A percentile compares a stretch with the other conserved stretches of the same genome.
phyloP scores from a whole-genome alignment of 2,329 filamentous ascomycete genomes.

The Colletotrichum echinochloae region DNA sequence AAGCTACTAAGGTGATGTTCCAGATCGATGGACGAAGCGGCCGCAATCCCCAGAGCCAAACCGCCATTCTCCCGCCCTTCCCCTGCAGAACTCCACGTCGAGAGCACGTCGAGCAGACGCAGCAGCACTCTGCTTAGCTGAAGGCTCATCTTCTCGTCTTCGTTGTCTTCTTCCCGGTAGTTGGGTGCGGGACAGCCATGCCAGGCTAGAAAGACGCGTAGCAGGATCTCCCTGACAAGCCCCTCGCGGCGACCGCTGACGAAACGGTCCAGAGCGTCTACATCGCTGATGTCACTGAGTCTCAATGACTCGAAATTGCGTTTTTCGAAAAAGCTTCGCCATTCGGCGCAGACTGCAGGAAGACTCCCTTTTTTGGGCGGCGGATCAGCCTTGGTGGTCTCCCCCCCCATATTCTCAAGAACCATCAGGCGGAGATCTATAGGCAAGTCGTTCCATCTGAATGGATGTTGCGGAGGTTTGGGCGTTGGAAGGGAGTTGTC shows the following conservation, averaged over 20 bases:
- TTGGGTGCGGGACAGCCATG: neutral
- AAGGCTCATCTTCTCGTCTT: neutral
- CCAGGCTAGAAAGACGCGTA: neutral
- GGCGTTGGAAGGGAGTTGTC: neutral
- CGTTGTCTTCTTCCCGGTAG: neutral
- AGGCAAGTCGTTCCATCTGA: neutral
- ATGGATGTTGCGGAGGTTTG: neutral
- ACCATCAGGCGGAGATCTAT: neutral
- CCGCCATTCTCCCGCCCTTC: neutral
- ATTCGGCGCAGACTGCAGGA: neutral
- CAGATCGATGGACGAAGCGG: neutral
- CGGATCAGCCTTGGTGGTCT: neutral
- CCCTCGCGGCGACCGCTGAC: neutral
- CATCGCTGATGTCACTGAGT: neutral
- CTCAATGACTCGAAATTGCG: neutral
- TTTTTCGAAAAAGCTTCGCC: slow-evolving; percentile 7
- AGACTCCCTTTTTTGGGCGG: neutral
- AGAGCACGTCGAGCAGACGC: neutral
- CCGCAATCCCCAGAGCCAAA: neutral
- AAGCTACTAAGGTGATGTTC: neutral
- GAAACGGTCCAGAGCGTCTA: neutral
- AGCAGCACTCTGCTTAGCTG: neutral
- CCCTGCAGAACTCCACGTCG: neutral
- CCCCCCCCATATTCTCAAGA: neutral
- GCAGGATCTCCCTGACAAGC: neutral